These are phyloP conservation scores for Alternaria rosae DNA, from an alignment of 2,329 filamentous ascomycete species.

Conservation along the genomic window DNA sequence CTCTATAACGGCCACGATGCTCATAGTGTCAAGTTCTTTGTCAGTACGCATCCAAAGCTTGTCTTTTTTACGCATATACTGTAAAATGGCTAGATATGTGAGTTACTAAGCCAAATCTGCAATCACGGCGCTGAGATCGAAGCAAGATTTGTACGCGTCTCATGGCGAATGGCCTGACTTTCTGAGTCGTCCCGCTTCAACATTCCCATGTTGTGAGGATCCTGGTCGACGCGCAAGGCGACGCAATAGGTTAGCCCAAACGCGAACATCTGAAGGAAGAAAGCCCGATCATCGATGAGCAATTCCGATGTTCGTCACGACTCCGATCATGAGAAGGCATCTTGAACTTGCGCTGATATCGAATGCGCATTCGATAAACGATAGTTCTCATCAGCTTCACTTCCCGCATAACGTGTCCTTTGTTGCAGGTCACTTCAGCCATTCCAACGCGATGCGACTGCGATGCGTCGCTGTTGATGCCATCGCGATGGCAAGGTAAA, in stretches of 20 bases:
- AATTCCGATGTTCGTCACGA: not conserved
- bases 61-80: not conserved
- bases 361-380: not conserved
- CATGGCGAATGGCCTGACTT: not conserved
- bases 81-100: not conserved
- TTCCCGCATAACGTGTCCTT: not conserved
- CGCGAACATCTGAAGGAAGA: not conserved
- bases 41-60: not conserved
- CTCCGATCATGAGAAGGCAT: not conserved
- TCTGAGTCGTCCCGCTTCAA: not conserved
- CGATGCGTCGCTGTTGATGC: not conserved
- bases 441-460: not conserved
- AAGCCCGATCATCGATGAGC: not conserved
- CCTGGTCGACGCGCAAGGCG: not conserved
- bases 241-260: not conserved
- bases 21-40: not conserved
- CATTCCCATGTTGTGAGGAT: not conserved
- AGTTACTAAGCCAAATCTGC: not conserved
- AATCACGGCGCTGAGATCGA: not conserved
- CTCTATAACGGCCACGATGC: not conserved
- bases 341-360: not conserved
- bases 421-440: not conserved
- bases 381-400: not conserved
- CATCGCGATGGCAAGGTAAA: not conserved
- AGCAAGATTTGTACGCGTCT: not conserved